Conservation (phyloP, 805 yeast species). For the Candida quercuum region DNA sequence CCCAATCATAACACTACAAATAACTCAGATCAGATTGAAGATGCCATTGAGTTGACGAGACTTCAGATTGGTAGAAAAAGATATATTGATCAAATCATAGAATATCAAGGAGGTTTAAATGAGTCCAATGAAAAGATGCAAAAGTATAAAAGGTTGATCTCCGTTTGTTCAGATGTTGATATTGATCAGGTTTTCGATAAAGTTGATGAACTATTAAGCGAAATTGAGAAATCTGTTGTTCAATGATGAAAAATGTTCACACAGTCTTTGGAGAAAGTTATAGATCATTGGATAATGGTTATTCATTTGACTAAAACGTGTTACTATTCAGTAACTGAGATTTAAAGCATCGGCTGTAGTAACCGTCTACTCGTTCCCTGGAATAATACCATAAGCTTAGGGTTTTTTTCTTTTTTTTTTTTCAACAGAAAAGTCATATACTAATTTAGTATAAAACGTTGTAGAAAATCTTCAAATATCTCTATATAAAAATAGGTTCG, state of each 20-base stretch:
- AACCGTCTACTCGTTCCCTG: too few relatives aligned
- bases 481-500: too few relatives aligned
- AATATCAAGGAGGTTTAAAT: conserved; percentile 25
- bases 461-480: too few relatives aligned
- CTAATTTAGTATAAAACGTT: too few relatives aligned
- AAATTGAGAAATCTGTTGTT: not conserved
- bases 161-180: conserved; percentile 63
- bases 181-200: conserved; percentile 63
- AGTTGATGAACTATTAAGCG: conserved; percentile 27
- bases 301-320: too few relatives aligned
- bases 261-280: not conserved
- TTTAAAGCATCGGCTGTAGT: too few relatives aligned
- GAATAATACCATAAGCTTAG: too few relatives aligned
- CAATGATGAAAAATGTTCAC: not conserved
- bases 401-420: too few relatives aligned
- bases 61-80: conserved; percentile 38
- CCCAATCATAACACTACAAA: not conserved
- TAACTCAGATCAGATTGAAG: conserved; percentile 15
- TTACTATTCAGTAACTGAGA: too few relatives aligned
- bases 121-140: conserved; percentile 45
- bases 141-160: conserved; percentile 62
- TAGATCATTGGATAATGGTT: not conserved
- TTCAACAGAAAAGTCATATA: too few relatives aligned
- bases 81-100: conserved; percentile 30
- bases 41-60: conserved; percentile 30